phyloP scores from a whole-genome alignment of 1,284 basidiomycete species.

The Flammula alnicola region DNA sequence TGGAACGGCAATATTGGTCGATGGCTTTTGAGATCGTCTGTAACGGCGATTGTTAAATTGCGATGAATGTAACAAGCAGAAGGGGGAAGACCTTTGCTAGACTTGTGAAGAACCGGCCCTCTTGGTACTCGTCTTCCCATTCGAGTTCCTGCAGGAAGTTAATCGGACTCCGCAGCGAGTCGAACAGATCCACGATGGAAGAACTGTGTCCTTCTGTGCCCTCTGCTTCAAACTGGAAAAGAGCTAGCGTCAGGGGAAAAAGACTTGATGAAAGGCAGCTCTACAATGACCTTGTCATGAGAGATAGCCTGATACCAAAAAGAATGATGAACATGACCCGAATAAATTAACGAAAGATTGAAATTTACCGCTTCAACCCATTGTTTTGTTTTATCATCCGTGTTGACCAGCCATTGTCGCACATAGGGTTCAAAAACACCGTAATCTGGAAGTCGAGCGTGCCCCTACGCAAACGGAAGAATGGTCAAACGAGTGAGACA shows the following conservation, averaged over 20 bases:
- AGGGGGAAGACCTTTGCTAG: constrained; percentile 72
- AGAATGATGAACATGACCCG: constrained; percentile 7
- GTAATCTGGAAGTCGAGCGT: constrained; percentile 70
- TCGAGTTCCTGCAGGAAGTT: constrained; percentile 87
- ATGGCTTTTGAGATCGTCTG: constrained; percentile 92
- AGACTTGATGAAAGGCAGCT: constrained; percentile 12
- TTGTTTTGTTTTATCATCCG: constrained; percentile 87
- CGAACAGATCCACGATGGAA: constrained; percentile 95
- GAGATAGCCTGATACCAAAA: constrained; percentile 68
- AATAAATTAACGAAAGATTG: not conserved
- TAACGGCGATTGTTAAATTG: not conserved
- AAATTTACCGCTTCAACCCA: constrained; percentile 89
- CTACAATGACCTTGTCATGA: constrained; percentile 89
- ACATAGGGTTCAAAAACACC: constrained; percentile 87
- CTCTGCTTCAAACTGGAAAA: constrained; percentile 82
- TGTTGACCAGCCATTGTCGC: constrained; percentile 88
- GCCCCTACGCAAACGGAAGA: constrained; percentile 32
- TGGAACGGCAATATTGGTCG: constrained; percentile 87
- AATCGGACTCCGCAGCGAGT: constrained; percentile 90
- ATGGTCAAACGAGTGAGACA: not conserved
- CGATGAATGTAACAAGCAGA: not conserved
- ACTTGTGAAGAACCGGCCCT: constrained; percentile 89
- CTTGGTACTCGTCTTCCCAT: constrained; percentile 91
- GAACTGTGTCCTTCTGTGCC: constrained; percentile 88
- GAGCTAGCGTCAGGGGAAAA: not conserved